These are phyloP conservation scores for Neopestalotiopsis rosae DNA, from an alignment of 2,329 filamentous ascomycete genomes.

Conservation along the genomic window DNA sequence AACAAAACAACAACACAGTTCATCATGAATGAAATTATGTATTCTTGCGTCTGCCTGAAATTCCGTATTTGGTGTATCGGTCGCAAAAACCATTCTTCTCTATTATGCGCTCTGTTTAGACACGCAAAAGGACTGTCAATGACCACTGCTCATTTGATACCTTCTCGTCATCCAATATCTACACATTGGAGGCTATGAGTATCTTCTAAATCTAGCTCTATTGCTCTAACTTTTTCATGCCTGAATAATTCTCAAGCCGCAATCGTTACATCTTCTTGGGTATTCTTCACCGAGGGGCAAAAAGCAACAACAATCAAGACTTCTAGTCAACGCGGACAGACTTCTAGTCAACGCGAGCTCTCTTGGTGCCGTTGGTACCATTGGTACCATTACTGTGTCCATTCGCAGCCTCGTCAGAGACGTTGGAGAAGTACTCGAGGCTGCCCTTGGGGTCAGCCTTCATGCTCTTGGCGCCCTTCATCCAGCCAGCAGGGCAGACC, in stretches of 20 bases:
- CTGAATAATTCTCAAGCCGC: background rate
- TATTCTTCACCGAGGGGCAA: background rate
- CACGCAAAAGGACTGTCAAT: no score
- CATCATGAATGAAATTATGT: no score
- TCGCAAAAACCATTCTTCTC: no score
- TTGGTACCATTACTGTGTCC: conserved; percentile 42
- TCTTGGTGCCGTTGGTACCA: conserved; percentile 37
- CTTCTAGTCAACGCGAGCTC: conserved; percentile 28
- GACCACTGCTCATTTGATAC: no score
- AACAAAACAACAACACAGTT: no score
- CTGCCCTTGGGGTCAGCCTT: conserved; percentile 58
- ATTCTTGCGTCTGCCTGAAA: no score
- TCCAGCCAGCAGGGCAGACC: conserved; percentile 64
- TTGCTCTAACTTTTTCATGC: background rate
- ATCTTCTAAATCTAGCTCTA: conserved; percentile 14
- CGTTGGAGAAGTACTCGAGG: conserved; percentile 50
- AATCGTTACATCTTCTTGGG: background rate
- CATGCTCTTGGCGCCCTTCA: conserved; percentile 52
- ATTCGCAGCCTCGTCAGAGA: conserved; percentile 23
- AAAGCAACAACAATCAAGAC: background rate
- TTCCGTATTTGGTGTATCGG: no score
- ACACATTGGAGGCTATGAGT: background rate
- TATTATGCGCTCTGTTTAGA: no score
- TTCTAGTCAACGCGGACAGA: background rate
- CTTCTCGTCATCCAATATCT: no score